These are phyloP conservation scores for Fusarium decemcellulare DNA, from an alignment of 2,329 filamentous ascomycete species.

Conservation along the genomic window DNA sequence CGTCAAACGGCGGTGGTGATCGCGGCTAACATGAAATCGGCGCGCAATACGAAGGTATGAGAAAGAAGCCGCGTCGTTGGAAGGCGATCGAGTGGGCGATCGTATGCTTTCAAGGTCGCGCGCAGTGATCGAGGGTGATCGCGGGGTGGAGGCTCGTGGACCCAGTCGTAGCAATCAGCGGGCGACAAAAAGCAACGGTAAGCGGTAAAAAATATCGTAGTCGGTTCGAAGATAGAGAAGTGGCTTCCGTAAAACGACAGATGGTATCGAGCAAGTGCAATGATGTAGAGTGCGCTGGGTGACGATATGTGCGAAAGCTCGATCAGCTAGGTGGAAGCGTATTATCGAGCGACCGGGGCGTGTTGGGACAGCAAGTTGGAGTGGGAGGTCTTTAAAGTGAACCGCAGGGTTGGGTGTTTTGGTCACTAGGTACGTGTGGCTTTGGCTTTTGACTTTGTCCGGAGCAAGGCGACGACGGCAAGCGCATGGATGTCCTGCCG, in stretches of 20 bases:
- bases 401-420: conserved; percentile 43
- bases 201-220: conserved; percentile 20
- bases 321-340: conserved; percentile 31
- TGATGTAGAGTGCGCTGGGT: conserved; percentile 15
- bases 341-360: conserved; percentile 35
- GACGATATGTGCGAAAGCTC: conserved; percentile 37
- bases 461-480: conserved; percentile 28
- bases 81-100: conserved; percentile 20
- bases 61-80: conserved; percentile 16
- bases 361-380: conserved; percentile 32
- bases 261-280: conserved; percentile 17
- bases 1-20: conserved; percentile 30
- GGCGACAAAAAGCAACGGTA: conserved; percentile 34
- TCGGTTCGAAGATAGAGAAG: conserved; percentile 21
- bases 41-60: conserved; percentile 29
- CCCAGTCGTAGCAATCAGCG: conserved; percentile 32
- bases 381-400: conserved; percentile 44
- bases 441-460: conserved; percentile 40
- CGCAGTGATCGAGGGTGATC: conserved; percentile 30
- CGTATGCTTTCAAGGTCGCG: conserved; percentile 23
- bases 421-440: conserved; percentile 30
- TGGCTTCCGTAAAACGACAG: background rate
- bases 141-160: conserved; percentile 41
- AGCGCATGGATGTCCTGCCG: conserved; percentile 33
- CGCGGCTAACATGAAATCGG: conserved; percentile 51